Base-by-base conservation (phyloP, 768 basidiomycete genomes). In the Tephrocybe sp. region DNA sequence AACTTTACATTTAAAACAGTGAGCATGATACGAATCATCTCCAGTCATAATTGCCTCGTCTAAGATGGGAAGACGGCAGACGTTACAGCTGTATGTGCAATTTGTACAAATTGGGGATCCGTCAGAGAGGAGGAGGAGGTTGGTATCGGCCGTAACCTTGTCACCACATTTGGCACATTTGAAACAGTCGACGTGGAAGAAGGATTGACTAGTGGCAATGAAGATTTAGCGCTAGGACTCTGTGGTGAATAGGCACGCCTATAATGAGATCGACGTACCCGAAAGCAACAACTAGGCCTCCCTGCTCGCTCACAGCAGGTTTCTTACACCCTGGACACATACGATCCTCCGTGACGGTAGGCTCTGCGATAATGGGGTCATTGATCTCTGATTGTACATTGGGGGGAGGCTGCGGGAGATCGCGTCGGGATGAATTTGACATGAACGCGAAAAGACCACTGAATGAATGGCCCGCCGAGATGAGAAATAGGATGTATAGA, bases 11-110 rank as follows among this genome's bases (percentile, higher is more conserved):
- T 96, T 95, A 77, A 99, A 99, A 72, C 97, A 99, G 57, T 94
- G 89, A 5, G 97, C 95, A 66, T 98, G 97, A 61, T 98, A 99
- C 0, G 93, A 92, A 65, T 98, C 97, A 68, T 99, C 94, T 53
- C 93, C 97, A 6, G 97, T 96, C 92, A 99, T 98, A 68, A 98
- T 98, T 9, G 97, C 97, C 65, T 99, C 97, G 72, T 99, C 95
- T 49, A 95, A 86, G 57, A 99, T 99, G 39, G 94, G 91, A 50
- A 84, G 83, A 40, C 85, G 85, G 72, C 97, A 99, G 51, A 98
- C 87, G 63, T 88, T 96, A 77, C 97, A 99, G 61, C 86, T 86
- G 73, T 96, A 96, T 4, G 92, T 92, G 74, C 93, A 96, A 61
- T 89, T 85, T 38, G 89, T 84, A 64, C 91, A 95, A 44, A 99